Evolutionary conservation across 331 rosid species (phyloP), one percentile per base, ranked within the genome.

Genomic region (Saraca asoca): DNA sequence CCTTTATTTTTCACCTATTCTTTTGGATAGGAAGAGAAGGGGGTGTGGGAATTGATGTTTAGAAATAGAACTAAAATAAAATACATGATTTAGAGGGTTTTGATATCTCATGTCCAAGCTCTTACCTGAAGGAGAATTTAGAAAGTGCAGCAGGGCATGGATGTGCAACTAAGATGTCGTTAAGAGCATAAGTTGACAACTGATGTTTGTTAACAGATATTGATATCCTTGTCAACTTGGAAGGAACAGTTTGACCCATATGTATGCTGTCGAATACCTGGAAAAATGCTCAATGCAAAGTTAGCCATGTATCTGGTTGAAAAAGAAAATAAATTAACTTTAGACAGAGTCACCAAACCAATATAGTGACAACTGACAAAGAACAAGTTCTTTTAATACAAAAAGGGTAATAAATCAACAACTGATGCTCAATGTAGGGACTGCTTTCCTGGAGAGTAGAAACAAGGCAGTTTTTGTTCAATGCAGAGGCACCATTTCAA

Each of bases 71-170:
- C 10, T 7, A 31, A 34, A 34, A 17, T 13, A 5, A 17, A 69
- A 20, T 34, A 33, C 43, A 70, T 54, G 29, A 39, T 20, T 62
- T 56, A 24, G 5, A 45, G 58, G 37, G 56, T 65, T 49, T 35
- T 18, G 15, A 66, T 62, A 42, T 58, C 62, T 24, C 65, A 38
- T 5, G 5, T 9, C 42, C 66, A 8, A 29, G 58, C 51, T 43
- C 65, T 68, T 88, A 88, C 97, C 84, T 81, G 82, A 88, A 86
- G 51, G 99, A 94, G 79, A 86, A 83, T 54, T 77, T 81, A 20
- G 99, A 88, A 57, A 83, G 73, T 57, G 97, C 75, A 24, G 99
- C 97, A 5, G 99, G 97, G 75, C 88, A 86, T 55, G 96, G 91
- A 80, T 94, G 92, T 39, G 95, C 90, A 65, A 85, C 75, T 55